These are phyloP conservation scores for Sclerotinia sclerotiorum DNA, from an alignment of 2,329 filamentous ascomycete genomes.

Conservation along the genomic window DNA sequence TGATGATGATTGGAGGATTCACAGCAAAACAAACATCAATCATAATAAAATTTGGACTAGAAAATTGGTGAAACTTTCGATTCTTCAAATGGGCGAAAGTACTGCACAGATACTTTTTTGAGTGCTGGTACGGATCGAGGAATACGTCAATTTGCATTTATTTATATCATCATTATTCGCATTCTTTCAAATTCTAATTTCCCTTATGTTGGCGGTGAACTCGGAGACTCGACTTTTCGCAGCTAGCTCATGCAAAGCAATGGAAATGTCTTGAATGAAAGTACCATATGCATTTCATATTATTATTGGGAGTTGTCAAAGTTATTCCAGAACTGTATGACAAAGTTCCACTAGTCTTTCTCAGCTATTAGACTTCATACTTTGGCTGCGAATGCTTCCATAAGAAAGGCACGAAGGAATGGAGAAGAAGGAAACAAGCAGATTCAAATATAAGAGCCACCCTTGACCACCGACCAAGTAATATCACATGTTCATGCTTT, in stretches of 20 bases:
- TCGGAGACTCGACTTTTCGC: slow-evolving; percentile 14
- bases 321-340: not conserved
- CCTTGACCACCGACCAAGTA: not conserved
- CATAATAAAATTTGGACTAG: not conserved
- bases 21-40: slow-evolving; percentile 21
- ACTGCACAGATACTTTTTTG: not conserved
- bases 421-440: not conserved
- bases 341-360: not conserved
- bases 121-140: not conserved
- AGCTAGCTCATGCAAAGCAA: slow-evolving; percentile 18
- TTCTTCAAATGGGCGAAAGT: not conserved
- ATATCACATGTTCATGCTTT: not conserved
- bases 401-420: not conserved
- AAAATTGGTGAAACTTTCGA: not conserved
- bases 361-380: not conserved
- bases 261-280: slow-evolving; percentile 13
- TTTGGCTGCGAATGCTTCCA: not conserved
- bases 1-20: slow-evolving; percentile 6
- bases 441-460: not conserved
- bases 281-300: not conserved
- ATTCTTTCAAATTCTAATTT: slow-evolving; percentile 13
- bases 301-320: slow-evolving; percentile 1
- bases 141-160: slow-evolving; percentile 3
- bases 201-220: slow-evolving; percentile 20
- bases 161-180: slow-evolving; percentile 7